A percentile compares a stretch with the other conserved stretches of the same genome.
Conservation (phyloP, 2,329 filamentous ascomycete genomes). For the Coniella vitis region DNA sequence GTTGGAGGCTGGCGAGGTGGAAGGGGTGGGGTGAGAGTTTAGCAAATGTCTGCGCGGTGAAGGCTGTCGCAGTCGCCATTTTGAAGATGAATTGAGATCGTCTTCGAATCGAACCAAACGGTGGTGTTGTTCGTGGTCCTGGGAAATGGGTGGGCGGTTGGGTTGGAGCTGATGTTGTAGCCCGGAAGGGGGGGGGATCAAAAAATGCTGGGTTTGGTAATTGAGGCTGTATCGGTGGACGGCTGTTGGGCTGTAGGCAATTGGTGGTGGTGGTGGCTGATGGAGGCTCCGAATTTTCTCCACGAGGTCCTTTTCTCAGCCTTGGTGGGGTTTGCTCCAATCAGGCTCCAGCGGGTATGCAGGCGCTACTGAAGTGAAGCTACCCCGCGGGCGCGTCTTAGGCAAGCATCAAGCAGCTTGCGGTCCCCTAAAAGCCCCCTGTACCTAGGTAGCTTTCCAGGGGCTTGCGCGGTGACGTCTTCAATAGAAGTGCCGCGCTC, state of each 20-base stretch:
- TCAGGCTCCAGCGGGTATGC: conserved; percentile 10
- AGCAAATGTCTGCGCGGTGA: conserved; percentile 67
- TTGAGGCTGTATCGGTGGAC: conserved; percentile 1
- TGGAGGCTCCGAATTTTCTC: conserved; percentile 6
- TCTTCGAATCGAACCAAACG: too few species aligned
- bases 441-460: too few species aligned
- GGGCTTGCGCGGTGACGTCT: background rate
- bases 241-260: background rate
- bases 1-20: conserved; percentile 77
- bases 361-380: conserved; percentile 8
- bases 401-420: background rate
- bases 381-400: conserved; percentile 10
- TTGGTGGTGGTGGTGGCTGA: background rate
- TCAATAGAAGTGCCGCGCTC: background rate
- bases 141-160: too few species aligned
- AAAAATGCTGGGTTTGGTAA: background rate
- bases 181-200: background rate
- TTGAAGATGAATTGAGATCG: too few species aligned
- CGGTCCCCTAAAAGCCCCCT: background rate
- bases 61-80: conserved; percentile 34
- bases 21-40: conserved; percentile 85
- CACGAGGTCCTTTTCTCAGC: background rate
- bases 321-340: conserved; percentile 15
- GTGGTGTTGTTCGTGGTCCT: too few species aligned
- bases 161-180: background rate